Conservation (phyloP, 148 eudicot species). For the Chenopodium formosanum region DNA sequence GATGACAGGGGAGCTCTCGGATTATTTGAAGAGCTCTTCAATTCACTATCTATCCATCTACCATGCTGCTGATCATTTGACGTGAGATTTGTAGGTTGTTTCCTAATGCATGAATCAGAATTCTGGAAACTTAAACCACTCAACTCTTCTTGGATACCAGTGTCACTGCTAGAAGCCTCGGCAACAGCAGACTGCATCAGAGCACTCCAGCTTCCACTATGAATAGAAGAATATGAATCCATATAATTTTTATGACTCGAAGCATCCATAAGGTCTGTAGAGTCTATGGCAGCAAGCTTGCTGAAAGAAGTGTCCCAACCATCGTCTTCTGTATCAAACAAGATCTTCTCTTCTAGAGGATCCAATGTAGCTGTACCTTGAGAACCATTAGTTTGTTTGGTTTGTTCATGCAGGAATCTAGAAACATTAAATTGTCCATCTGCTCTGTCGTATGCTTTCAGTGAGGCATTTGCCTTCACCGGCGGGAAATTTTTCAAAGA, state of each 20-base stretch:
- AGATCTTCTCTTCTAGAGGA: slow-evolving; percentile 65
- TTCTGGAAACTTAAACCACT: slow-evolving; percentile 60
- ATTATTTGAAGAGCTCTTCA: too few relatives aligned
- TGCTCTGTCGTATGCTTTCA: slow-evolving; percentile 26
- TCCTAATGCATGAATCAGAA: slow-evolving; percentile 37
- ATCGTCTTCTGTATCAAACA: slow-evolving; percentile 53
- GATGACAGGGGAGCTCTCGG: background rate
- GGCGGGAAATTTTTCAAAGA: slow-evolving; percentile 15
- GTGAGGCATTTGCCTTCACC: slow-evolving; percentile 2
- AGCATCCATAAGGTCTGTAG: slow-evolving; percentile 21
- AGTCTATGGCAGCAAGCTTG: slow-evolving; percentile 21
- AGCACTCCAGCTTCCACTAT: slow-evolving; percentile 84
- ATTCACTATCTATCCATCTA: too few relatives aligned
- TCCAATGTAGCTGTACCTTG: slow-evolving; percentile 40
- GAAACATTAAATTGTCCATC: slow-evolving; percentile 33
- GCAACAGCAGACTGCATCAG: slow-evolving; percentile 85
- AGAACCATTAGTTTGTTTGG: slow-evolving; percentile 20
- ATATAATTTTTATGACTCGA: slow-evolving; percentile 23
- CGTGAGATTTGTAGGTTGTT: slow-evolving; percentile 27
- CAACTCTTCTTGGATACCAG: slow-evolving; percentile 63
- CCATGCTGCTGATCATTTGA: too few relatives aligned
- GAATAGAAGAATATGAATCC: slow-evolving; percentile 42
- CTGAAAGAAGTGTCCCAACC: slow-evolving; percentile 52
- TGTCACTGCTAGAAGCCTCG: slow-evolving; percentile 64
- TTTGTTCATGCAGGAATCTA: background rate